Conservation (phyloP, 106 monocot genomes). For the Dioscorea dumetorum region DNA sequence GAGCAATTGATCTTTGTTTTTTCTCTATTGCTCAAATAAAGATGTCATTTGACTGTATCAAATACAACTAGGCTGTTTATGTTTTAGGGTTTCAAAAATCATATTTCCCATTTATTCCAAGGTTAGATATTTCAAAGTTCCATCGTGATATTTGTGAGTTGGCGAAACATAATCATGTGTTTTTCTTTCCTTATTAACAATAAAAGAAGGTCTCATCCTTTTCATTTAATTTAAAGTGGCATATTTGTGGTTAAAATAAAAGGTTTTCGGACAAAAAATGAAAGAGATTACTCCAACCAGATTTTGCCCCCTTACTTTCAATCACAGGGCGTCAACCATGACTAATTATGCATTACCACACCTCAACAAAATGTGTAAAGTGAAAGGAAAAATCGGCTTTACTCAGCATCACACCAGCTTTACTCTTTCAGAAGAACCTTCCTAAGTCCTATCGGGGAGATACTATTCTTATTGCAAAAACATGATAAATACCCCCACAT, state of each 20-base stretch:
- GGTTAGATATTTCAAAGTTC: neutral
- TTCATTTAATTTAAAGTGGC: neutral
- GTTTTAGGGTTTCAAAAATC: neutral
- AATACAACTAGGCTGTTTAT: neutral
- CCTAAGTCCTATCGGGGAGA: neutral
- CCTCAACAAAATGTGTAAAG: neutral
- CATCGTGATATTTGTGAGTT: constrained; percentile 6
- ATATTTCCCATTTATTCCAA: neutral
- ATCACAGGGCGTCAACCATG: neutral
- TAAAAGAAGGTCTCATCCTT: neutral
- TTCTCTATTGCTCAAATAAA: too few relatives aligned
- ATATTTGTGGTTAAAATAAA: neutral
- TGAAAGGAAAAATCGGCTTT: constrained; percentile 1
- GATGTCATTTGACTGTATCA: constrained; percentile 6
- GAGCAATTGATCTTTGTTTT: too few relatives aligned
- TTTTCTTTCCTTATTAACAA: constrained; percentile 3
- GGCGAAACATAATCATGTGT: constrained; percentile 1
- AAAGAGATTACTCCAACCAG: constrained; percentile 1
- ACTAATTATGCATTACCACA: neutral
- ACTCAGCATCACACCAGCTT: neutral
- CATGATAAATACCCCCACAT: neutral
- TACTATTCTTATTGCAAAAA: neutral
- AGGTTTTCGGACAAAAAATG: constrained; percentile 1
- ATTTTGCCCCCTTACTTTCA: neutral
- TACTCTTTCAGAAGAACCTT: neutral